Conservation (phyloP, 2,329 filamentous ascomycete genomes). For the Pseudocercospora fijiensis region DNA sequence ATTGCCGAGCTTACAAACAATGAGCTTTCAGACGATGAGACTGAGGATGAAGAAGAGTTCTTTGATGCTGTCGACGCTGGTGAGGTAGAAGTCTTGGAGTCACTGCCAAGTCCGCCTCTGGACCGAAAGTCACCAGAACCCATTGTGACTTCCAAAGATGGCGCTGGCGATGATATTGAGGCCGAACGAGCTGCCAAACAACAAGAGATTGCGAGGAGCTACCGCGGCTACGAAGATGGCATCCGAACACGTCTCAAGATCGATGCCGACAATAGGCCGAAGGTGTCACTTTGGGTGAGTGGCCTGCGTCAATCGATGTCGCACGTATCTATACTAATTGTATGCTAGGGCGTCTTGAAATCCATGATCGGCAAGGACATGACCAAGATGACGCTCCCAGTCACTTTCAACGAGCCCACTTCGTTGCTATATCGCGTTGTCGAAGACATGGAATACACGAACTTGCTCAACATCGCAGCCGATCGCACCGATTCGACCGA, state of each 20-base stretch:
- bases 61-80: conserved; percentile 96
- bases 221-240: conserved; percentile 88
- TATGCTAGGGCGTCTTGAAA: conserved; percentile 79
- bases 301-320: neutral
- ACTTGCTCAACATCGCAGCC: conserved; percentile 84
- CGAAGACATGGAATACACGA: conserved; percentile 97
- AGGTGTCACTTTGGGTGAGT: conserved; percentile 91
- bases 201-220: conserved; percentile 71
- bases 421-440: conserved; percentile 91
- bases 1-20: conserved; percentile 68
- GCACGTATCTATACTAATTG: conserved; percentile 30
- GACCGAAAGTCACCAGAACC: conserved; percentile 22
- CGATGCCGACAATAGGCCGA: conserved; percentile 88
- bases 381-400: conserved; percentile 98
- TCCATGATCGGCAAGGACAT: conserved; percentile 99
- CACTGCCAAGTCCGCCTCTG: conserved; percentile 55
- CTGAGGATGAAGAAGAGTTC: conserved; percentile 88
- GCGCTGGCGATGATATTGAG: conserved; percentile 44
- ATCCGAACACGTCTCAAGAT: conserved; percentile 77
- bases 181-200: conserved; percentile 45
- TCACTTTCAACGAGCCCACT: conserved; percentile 98
- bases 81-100: conserved; percentile 74
- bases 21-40: conserved; percentile 72
- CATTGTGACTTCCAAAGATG: conserved; percentile 40
- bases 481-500: conserved; percentile 85